Percentiles rank a stretch among this genome's conserved stretches.
Conservation (phyloP, 768 basidiomycete genomes). For the Russula sp. region DNA sequence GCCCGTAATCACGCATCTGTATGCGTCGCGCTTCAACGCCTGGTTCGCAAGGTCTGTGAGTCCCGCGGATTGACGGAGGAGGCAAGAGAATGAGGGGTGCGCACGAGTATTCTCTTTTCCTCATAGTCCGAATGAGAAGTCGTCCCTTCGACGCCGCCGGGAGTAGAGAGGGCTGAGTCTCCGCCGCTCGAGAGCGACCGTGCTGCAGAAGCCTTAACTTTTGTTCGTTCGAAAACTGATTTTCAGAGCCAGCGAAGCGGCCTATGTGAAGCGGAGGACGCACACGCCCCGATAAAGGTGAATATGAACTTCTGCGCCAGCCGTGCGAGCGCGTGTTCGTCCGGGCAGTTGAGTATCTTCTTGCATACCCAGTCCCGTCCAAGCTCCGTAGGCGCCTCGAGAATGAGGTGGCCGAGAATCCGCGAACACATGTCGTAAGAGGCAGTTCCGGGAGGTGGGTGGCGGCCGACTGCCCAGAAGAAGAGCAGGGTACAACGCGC, state of each 20-base stretch:
- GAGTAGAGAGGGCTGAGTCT: conserved; percentile 6
- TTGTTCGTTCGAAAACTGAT: background rate
- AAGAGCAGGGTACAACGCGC: conserved; percentile 14
- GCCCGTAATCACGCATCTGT: conserved; percentile 14
- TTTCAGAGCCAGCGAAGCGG: background rate
- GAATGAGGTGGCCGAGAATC: conserved; percentile 17
- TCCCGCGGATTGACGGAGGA: background rate
- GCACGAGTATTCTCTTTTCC: conserved; percentile 10
- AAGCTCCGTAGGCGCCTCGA: conserved; percentile 16
- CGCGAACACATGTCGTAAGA: conserved; percentile 22
- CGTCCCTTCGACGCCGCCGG: background rate
- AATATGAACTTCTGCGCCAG: conserved; percentile 22
- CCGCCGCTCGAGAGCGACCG: background rate
- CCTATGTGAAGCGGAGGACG: conserved; percentile 3
- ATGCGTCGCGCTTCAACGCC: conserved; percentile 15
- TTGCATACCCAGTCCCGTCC: conserved; percentile 20
- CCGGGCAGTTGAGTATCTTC: conserved; percentile 17
- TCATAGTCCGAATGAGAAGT: background rate
- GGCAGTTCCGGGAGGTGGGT: conserved; percentile 7
- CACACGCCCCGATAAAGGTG: conserved; percentile 19
- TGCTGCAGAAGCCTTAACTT: conserved; percentile 19
- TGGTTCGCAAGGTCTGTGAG: background rate
- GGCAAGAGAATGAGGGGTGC: background rate
- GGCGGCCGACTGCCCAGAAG: conserved; percentile 21
- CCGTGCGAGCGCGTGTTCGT: conserved; percentile 18